phyloP scores from a whole-genome alignment of 176 grass and related monocot species.

The Urochloa ruziziensis region DNA sequence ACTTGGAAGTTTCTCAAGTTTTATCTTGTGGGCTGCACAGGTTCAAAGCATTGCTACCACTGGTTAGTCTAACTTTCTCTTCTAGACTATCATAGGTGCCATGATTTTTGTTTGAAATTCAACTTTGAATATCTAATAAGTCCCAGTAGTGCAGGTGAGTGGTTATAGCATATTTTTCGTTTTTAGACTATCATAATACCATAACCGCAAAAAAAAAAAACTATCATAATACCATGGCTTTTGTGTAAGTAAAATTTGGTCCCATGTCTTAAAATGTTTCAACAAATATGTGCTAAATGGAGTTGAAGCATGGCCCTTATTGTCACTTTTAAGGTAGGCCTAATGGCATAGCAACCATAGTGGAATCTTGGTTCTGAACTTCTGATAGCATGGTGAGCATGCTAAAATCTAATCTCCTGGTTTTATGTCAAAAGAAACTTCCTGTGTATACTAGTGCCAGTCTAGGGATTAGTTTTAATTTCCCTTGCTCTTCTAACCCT shows the following conservation, averaged over 20 bases:
- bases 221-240: no score
- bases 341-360: no score
- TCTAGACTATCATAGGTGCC: not conserved
- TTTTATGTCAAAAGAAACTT: no score
- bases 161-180: not conserved
- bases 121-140: not conserved
- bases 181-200: not conserved
- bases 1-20: not conserved
- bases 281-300: not conserved
- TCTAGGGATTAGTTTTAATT: no score
- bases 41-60: not conserved
- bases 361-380: not conserved
- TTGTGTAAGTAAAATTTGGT: conserved; percentile 19
- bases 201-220: no score
- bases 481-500: no score
- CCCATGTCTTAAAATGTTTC: not conserved
- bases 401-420: no score
- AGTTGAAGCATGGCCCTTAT: not conserved
- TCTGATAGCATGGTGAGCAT: not conserved
- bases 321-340: not conserved
- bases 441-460: no score
- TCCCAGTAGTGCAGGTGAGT: not conserved
- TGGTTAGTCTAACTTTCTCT: not conserved
- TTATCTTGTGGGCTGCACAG: not conserved
- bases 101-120: conserved; percentile 11